Evolutionary conservation across 495 filamentous ascomycete genomes (phyloP), one percentile per base, ranked within the genome.

Genomic region (Neurospora tetrasperma): DNA sequence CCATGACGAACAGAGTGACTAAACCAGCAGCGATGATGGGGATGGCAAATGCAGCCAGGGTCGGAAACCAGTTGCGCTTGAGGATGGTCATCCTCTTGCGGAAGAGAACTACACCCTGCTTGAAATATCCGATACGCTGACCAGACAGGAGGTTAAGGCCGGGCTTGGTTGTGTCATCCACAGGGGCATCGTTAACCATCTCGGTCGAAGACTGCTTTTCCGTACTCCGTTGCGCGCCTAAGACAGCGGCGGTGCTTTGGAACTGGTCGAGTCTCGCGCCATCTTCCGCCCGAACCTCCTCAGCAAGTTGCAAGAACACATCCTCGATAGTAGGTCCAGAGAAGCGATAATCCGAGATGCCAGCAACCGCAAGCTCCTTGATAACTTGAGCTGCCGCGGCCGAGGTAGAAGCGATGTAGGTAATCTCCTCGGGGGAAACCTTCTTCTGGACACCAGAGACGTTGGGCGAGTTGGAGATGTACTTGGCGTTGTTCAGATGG

Each of bases 241-340:
- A 5, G 12, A 18, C 44, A 11, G 39, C 12, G 46, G 23, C 20
- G 31, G 38, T 62, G 40, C 23, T 46, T 35, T 31, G 48, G 73
- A 75, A 42, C n/a, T 31, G 43, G 35, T 77, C 72, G 46, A 70
- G 70, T 42, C 70, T 46, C 5, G 39, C 72, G 40, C 72, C 71
- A 44, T 71, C 73, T 74, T 87, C 84, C 6, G 78, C 79, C 66
- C 79, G 78, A 71, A 88, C 82, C 78, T 95, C 92, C 71, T 91
- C 90, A 1, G 93, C 93, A 42, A 96, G 86, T 73, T 92, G 91
- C 72, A 96, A 81, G 80, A 97, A 97, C 0, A 96, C 91, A 76
- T 94, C 92, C 78, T 94, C 93, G 73, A 97, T 94, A 0, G 92
- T 95, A 4, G 94, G 94, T 0, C 93, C 93, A 40, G 88, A 90